Conservation (phyloP, 2,329 filamentous ascomycete genomes). For the Botryotinia convoluta region DNA sequence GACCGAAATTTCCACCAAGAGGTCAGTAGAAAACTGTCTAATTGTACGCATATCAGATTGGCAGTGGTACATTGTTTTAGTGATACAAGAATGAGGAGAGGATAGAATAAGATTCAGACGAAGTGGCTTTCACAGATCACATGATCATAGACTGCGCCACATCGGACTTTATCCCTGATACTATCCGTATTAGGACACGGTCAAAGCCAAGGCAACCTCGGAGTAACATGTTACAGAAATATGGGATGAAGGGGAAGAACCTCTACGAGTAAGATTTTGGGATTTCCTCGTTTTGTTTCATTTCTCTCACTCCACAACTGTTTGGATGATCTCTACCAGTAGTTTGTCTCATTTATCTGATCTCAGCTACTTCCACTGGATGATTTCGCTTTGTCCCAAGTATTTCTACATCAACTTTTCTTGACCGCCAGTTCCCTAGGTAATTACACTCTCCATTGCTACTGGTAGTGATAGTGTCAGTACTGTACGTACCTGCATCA, state of each 20-base stretch:
- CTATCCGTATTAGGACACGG: constrained; percentile 8
- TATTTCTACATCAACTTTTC: constrained; percentile 6
- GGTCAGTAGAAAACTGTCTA: too few relatives aligned
- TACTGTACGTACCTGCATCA: constrained; percentile 3
- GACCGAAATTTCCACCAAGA: not conserved
- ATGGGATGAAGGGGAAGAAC: not conserved
- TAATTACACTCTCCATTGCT: not conserved
- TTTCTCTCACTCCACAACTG: constrained; percentile 7
- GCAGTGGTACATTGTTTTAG: not conserved
- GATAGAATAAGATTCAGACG: not conserved
- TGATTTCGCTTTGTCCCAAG: not conserved
- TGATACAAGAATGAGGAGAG: not conserved
- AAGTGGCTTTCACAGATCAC: not conserved
- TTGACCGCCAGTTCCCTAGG: constrained; percentile 1
- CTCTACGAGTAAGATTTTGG: not conserved
- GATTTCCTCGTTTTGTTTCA: constrained; percentile 8
- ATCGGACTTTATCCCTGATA: not conserved
- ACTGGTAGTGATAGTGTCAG: not conserved
- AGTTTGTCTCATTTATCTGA: not conserved
- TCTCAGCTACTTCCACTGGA: not conserved
- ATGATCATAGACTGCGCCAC: not conserved
- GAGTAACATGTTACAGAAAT: constrained; percentile 5
- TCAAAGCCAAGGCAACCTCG: constrained; percentile 6
- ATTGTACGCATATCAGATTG: not conserved
- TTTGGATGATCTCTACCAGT: not conserved